Conservation (phyloP, 306 rosid genomes). For the Citrullus amarus region DNA sequence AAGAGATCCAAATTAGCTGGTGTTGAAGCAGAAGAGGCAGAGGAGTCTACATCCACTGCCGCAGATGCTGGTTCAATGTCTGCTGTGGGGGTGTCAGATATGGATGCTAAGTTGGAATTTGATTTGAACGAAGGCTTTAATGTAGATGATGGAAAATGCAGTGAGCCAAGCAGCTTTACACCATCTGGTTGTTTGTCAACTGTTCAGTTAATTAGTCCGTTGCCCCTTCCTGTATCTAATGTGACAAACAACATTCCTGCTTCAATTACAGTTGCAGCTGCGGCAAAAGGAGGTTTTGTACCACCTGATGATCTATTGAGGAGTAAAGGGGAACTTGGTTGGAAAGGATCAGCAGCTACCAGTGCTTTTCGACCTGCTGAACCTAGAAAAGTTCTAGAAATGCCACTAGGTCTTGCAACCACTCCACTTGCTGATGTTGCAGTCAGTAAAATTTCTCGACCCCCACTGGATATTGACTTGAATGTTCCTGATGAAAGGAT, state of each 20-base stretch:
- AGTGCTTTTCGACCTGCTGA: slow-evolving; percentile 86
- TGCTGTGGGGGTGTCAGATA: slow-evolving; percentile 27
- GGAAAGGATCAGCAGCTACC: slow-evolving; percentile 83
- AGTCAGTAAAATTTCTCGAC: slow-evolving; percentile 30
- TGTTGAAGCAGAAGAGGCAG: slow-evolving; percentile 40
- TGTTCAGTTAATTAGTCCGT: slow-evolving; percentile 33
- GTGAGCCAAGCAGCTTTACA: slow-evolving; percentile 21
- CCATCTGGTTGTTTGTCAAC: slow-evolving; percentile 26
- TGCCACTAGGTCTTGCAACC: slow-evolving; percentile 15
- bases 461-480: slow-evolving; percentile 47
- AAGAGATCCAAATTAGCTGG: slow-evolving; percentile 27
- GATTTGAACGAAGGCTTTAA: slow-evolving; percentile 67
- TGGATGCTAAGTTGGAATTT: slow-evolving; percentile 42
- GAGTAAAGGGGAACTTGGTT: slow-evolving; percentile 57
- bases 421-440: slow-evolving; percentile 14
- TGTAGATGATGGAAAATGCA: slow-evolving; percentile 46
- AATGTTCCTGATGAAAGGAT: slow-evolving; percentile 57
- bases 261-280: slow-evolving; percentile 54
- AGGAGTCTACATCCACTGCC: slow-evolving; percentile 52
- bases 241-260: slow-evolving; percentile 31
- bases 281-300: slow-evolving; percentile 54
- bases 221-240: slow-evolving; percentile 37
- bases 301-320: slow-evolving; percentile 56
- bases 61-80: slow-evolving; percentile 45
- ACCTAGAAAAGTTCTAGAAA: slow-evolving; percentile 48